A percentile compares a stretch with the other conserved stretches of the same genome.
phyloP scores from a whole-genome alignment of 257 asterid genomes.

The Eucommia ulmoides region DNA sequence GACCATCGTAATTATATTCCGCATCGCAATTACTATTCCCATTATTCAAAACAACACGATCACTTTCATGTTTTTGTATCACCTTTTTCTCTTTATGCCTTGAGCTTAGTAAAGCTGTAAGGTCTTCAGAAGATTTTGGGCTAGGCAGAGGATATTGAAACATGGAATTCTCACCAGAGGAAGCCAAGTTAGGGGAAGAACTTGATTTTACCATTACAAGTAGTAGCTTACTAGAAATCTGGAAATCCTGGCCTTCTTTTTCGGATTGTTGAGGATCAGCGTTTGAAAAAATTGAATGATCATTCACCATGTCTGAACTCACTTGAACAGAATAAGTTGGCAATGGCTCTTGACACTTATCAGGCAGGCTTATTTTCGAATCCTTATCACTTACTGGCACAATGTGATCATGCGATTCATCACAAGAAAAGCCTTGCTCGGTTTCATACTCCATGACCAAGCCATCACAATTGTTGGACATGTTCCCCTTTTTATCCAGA shows the following conservation, averaged over 20 bases:
- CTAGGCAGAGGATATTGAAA: neutral
- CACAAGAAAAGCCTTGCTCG: conserved; percentile 37
- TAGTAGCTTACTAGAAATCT: too few relatives aligned
- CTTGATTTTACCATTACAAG: neutral
- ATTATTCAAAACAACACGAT: conserved; percentile 16
- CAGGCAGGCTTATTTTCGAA: conserved; percentile 8
- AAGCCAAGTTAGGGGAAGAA: neutral
- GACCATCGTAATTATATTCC: conserved; percentile 44
- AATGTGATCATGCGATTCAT: conserved; percentile 31
- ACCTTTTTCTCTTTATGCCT: conserved; percentile 15
- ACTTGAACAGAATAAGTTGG: conserved; percentile 52
- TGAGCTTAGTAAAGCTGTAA: too few relatives aligned
- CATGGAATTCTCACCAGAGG: neutral
- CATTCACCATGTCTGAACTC: conserved; percentile 32
- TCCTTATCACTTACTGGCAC: conserved; percentile 27
- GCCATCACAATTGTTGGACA: conserved; percentile 27
- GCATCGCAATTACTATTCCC: conserved; percentile 6
- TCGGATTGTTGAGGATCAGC: conserved; percentile 38
- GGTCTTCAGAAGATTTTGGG: neutral
- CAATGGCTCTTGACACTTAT: conserved; percentile 15
- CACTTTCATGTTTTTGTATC: conserved; percentile 23
- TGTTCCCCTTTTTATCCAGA: conserved; percentile 46
- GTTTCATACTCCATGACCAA: conserved; percentile 46
- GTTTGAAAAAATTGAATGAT: conserved; percentile 32
- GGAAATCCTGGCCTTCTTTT: conserved; percentile 33